A percentile compares a stretch with the other conserved stretches of the same genome.
Evolutionary conservation across 192 early-diverging fungal species (phyloP).

Genomic region (Coemansia sp.): DNA sequence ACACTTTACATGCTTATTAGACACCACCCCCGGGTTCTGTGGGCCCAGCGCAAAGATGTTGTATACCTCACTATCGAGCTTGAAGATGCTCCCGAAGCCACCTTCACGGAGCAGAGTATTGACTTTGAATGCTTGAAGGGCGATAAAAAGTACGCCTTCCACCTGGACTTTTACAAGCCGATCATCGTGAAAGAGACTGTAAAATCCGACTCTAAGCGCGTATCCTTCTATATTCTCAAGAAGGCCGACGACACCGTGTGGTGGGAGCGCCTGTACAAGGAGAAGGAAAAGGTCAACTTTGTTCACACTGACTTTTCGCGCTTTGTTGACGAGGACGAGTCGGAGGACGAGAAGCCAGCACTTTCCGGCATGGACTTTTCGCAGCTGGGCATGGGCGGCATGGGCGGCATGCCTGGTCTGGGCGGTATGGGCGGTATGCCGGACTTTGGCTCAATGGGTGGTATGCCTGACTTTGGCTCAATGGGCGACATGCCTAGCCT

Average conservation of each 20-base stretch:
- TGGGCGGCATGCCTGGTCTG: slow-evolving; percentile 60
- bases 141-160: slow-evolving; percentile 67
- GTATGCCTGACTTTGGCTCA: background rate
- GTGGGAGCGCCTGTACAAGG: slow-evolving; percentile 86
- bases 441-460: slow-evolving; percentile 15
- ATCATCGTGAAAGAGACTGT: slow-evolving; percentile 74
- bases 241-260: slow-evolving; percentile 69
- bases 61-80: slow-evolving; percentile 83
- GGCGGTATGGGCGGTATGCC: slow-evolving; percentile 31
- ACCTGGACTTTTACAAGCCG: slow-evolving; percentile 69
- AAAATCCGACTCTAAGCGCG: slow-evolving; percentile 58
- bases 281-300: slow-evolving; percentile 61
- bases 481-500: slow-evolving; percentile 12
- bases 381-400: slow-evolving; percentile 54
- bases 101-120: slow-evolving; percentile 25
- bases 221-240: slow-evolving; percentile 62
- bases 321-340: slow-evolving; percentile 95
- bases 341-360: slow-evolving; percentile 65
- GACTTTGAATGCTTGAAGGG: slow-evolving; percentile 64
- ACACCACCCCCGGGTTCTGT: slow-evolving; percentile 70
- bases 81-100: slow-evolving; percentile 59
- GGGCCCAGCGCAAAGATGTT: slow-evolving; percentile 84
- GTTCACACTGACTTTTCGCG: slow-evolving; percentile 88
- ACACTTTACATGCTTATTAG: slow-evolving; percentile 8
- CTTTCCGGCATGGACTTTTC: slow-evolving; percentile 66